Conservation (phyloP, 768 basidiomycete species). For the Rhizopogon sp. region DNA sequence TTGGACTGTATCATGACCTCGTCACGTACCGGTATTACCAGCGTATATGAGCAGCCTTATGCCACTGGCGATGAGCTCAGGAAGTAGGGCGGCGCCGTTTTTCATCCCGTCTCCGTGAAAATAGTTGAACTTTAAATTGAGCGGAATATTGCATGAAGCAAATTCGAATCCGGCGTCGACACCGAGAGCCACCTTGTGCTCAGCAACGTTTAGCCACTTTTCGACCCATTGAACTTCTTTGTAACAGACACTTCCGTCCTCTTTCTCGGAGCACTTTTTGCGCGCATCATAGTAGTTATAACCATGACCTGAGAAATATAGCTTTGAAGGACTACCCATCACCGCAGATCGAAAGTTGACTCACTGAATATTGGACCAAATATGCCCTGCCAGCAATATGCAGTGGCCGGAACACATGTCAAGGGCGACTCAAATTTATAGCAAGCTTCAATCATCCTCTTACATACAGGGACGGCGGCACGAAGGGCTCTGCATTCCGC, state of each 20-base stretch:
- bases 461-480: slow-evolving; percentile 35
- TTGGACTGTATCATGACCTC: slow-evolving; percentile 1
- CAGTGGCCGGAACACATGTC: slow-evolving; percentile 33
- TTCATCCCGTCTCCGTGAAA: slow-evolving; percentile 38
- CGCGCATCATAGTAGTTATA: slow-evolving; percentile 53
- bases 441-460: slow-evolving; percentile 37
- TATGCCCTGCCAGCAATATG: slow-evolving; percentile 33
- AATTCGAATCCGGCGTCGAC: slow-evolving; percentile 29
- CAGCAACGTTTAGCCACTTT: slow-evolving; percentile 43
- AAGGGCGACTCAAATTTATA: slow-evolving; percentile 28
- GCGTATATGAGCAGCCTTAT: slow-evolving; percentile 39
- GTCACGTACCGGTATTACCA: slow-evolving; percentile 26
- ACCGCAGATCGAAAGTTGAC: neutral
- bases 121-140: slow-evolving; percentile 30
- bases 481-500: slow-evolving; percentile 35
- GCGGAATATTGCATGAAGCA: slow-evolving; percentile 27
- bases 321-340: neutral
- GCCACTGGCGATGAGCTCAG: slow-evolving; percentile 43
- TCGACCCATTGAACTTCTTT: slow-evolving; percentile 45
- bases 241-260: slow-evolving; percentile 33
- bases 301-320: slow-evolving; percentile 14
- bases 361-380: slow-evolving; percentile 13
- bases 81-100: slow-evolving; percentile 35
- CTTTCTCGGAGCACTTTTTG: slow-evolving; percentile 36
- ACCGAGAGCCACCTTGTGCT: slow-evolving; percentile 41